Percentiles rank a stretch among this genome's conserved stretches.
These are phyloP conservation scores for Pseudogymnoascus sp. DNA, from an alignment of 2,329 filamentous ascomycete species.

Conservation along the genomic window DNA sequence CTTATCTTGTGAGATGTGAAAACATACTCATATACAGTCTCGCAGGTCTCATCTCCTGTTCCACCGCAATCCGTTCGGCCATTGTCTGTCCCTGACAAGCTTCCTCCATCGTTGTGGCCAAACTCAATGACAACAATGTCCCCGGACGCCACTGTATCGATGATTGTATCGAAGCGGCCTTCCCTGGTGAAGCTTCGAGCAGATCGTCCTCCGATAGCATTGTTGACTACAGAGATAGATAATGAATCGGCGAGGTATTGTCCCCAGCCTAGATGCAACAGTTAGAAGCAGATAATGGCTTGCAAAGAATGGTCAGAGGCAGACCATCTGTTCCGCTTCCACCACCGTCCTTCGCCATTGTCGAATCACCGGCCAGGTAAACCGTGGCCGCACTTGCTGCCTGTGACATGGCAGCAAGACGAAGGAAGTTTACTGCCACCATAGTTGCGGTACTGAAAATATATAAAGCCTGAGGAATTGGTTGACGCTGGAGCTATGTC, in stretches of 20 bases:
- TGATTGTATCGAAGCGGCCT: conserved; percentile 53
- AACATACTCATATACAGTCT: conserved; percentile 10
- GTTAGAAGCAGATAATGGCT: neutral
- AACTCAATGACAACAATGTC: conserved; percentile 67
- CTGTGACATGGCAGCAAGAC: conserved; percentile 9
- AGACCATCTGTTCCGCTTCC: conserved; percentile 14
- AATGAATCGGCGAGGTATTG: conserved; percentile 17
- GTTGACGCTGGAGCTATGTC: neutral
- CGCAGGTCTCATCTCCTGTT: conserved; percentile 19
- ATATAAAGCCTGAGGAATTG: neutral
- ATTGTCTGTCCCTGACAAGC: conserved; percentile 47
- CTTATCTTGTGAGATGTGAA: neutral
- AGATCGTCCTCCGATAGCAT: conserved; percentile 56
- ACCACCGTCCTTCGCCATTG: conserved; percentile 17
- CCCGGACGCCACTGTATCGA: conserved; percentile 42
- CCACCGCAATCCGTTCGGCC: conserved; percentile 50
- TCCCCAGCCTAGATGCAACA: conserved; percentile 17
- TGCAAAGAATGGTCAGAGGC: no score
- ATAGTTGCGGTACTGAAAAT: neutral
- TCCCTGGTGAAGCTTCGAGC: conserved; percentile 60
- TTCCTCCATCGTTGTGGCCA: conserved; percentile 63
- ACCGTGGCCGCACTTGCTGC: conserved; percentile 9
- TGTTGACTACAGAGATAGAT: conserved; percentile 36
- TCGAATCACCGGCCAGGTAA: conserved; percentile 18
- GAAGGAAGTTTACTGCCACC: neutral